Percentiles rank a stretch among this genome's conserved stretches.
Evolutionary conservation across 1,139 yeast genomes (phyloP).

Genomic region (Blastobotrys capitulatus): DNA sequence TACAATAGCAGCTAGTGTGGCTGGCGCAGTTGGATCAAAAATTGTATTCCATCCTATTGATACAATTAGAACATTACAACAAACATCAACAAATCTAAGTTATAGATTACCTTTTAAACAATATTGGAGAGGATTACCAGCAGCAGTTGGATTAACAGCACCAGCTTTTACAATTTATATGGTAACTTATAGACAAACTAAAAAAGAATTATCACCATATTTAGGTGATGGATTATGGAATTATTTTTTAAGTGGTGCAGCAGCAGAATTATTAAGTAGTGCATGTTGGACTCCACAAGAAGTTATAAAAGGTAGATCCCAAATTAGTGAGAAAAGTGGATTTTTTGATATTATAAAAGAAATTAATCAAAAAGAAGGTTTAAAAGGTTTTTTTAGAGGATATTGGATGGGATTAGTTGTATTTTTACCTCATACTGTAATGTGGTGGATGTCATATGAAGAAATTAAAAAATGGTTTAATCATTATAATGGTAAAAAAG

Average conservation of each 20-base stretch:
- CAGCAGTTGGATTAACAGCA: slow-evolving; percentile 37
- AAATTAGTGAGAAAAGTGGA: slow-evolving; percentile 26
- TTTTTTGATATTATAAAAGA: background rate
- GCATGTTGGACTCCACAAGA: slow-evolving; percentile 45
- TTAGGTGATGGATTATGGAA: slow-evolving; percentile 35
- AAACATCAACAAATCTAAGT: slow-evolving; percentile 35
- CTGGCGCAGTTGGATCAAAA: slow-evolving; percentile 34
- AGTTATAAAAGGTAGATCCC: slow-evolving; percentile 41
- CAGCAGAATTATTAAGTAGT: slow-evolving; percentile 39
- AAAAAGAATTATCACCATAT: slow-evolving; percentile 34
- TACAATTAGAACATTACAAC: slow-evolving; percentile 37
- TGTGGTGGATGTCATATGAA: slow-evolving; percentile 39
- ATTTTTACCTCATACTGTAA: slow-evolving; percentile 37
- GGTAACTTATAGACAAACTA: slow-evolving; percentile 39
- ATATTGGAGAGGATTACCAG: slow-evolving; percentile 39
- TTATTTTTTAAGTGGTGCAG: slow-evolving; percentile 36
- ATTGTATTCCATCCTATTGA: slow-evolving; percentile 38
- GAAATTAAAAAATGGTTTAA: slow-evolving; percentile 17
- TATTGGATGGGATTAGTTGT: slow-evolving; percentile 41
- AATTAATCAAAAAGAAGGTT: slow-evolving; percentile 34
- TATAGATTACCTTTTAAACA: slow-evolving; percentile 35
- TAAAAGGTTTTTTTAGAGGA: slow-evolving; percentile 40
- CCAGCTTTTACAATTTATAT: slow-evolving; percentile 41
- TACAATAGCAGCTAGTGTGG: slow-evolving; percentile 8
- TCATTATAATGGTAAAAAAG: slow-evolving; percentile 7